phyloP scores from a whole-genome alignment of 345 rosid genomes.

The Arabis alpina region DNA sequence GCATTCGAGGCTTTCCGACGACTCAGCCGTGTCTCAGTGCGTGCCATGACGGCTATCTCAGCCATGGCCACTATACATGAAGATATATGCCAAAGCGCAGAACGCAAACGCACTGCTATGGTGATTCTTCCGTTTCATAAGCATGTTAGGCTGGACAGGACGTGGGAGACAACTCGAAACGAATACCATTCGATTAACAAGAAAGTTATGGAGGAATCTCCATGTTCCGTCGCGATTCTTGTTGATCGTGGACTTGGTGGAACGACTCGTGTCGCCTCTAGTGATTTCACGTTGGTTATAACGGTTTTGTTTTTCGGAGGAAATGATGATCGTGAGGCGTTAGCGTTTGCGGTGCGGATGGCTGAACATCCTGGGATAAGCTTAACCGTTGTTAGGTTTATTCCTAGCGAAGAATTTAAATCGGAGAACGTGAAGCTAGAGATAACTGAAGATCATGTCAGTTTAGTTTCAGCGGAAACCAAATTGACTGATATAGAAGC shows the following conservation, averaged over 20 bases:
- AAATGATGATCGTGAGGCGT: conserved; percentile 79
- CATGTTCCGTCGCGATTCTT: conserved; percentile 79
- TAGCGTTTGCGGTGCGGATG: conserved; percentile 76
- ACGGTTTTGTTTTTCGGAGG: conserved; percentile 83
- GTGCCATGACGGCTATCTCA: conserved; percentile 90
- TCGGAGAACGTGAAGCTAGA: conserved; percentile 48
- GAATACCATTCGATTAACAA: conserved; percentile 62
- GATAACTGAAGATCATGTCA: conserved; percentile 31
- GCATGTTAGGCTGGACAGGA: conserved; percentile 70
- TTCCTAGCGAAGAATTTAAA: conserved; percentile 43
- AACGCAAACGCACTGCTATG: conserved; percentile 61
- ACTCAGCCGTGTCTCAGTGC: conserved; percentile 65
- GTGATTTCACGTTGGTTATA: conserved; percentile 59
- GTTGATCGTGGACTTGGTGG: conserved; percentile 94
- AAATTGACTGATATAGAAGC: conserved; percentile 43
- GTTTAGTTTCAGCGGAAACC: conserved; percentile 26
- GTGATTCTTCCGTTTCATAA: conserved; percentile 83
- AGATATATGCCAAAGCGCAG: conserved; percentile 68
- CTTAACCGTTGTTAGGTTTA: conserved; percentile 54
- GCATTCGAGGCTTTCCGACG: conserved; percentile 75
- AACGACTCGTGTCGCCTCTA: conserved; percentile 64
- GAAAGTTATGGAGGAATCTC: conserved; percentile 66
- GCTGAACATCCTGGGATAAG: conserved; percentile 84
- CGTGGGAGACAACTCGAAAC: conserved; percentile 60
- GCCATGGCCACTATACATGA: conserved; percentile 64